Evolutionary conservation across 805 yeast species (phyloP), one percentile per base, ranked within the genome.

Genomic region (Yarrowia yakushimensis): DNA sequence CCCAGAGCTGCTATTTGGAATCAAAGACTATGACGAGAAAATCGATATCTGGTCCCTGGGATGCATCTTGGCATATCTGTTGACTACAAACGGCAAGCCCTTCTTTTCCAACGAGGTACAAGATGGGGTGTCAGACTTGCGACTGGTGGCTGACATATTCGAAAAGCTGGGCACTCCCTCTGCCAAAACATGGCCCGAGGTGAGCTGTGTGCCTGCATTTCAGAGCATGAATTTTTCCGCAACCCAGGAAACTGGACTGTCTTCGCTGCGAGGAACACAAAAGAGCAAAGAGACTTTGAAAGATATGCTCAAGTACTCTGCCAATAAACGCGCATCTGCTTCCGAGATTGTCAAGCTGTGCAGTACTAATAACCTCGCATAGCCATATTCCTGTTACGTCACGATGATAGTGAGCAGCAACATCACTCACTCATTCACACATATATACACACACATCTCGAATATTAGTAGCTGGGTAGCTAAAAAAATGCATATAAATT

Each of bases 41-140:
- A 76, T 88, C 9, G 96, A 89, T 68, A 76, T 87, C 15, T 89
- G 96, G 96, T 76, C 88, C 0, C 70, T 82, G 18, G 96, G 90
- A 0, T 80, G 90, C 11, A 68, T 88, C 1, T 67, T 85, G 54
- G 82, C 85, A n/a, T 71, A 80, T 46, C 66, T 90, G 30, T 79
- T 80, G 65, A 74, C 83, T 30, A 31, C 63, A 0, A 71, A 78
- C 63, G 73, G 78, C 17, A 64, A 71, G 22, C 75, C 79, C 0
- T 74, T 79, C 4, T 76, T 80, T 36, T 70, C 70, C 0, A 70
- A 69, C 12, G 80, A 77, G 31, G 69, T 66, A 31, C 13, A 33
- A 9, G 45, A 23, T 2, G 73, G 70, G 0, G 78, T 80, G 1
- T 73, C 83, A 64, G 96, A 89, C 67, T 75, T 89, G 48, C 77